Evolutionary conservation across 2,329 filamentous ascomycete species (phyloP).

Genomic region (Colletotrichum sp.): DNA sequence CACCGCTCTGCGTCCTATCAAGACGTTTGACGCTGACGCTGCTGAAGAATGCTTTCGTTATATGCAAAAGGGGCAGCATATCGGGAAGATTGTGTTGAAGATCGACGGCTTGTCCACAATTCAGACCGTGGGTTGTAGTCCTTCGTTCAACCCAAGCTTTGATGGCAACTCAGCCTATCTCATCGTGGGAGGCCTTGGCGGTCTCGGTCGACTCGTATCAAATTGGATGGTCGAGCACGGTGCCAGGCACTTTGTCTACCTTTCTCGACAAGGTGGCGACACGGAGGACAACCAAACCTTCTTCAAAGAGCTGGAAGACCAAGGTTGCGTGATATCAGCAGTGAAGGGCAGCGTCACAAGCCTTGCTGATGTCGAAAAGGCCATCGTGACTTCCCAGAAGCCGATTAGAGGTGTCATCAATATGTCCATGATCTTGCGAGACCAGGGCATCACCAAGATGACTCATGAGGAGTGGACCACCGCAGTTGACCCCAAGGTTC

Average conservation of each 20-base stretch:
- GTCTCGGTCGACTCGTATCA: slow-evolving; percentile 25
- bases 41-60: slow-evolving; percentile 41
- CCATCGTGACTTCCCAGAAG: slow-evolving; percentile 23
- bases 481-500: slow-evolving; percentile 32
- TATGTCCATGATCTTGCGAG: slow-evolving; percentile 38
- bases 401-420: slow-evolving; percentile 44
- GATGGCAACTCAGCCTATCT: slow-evolving; percentile 20
- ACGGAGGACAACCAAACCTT: not conserved
- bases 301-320: not conserved
- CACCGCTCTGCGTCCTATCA: slow-evolving; percentile 20
- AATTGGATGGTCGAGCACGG: slow-evolving; percentile 28
- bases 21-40: slow-evolving; percentile 25
- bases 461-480: slow-evolving; percentile 31
- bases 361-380: slow-evolving; percentile 28
- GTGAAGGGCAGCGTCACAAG: not conserved
- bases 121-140: not conserved
- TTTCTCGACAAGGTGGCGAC: slow-evolving; percentile 11
- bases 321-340: not conserved
- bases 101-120: not conserved
- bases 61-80: slow-evolving; percentile 43
- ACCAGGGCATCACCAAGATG: slow-evolving; percentile 33
- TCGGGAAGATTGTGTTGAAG: slow-evolving; percentile 43
- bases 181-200: slow-evolving; percentile 28
- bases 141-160: not conserved
- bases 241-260: slow-evolving; percentile 17